Evolutionary conservation across 2,329 filamentous ascomycete species (phyloP).

Genomic region (Claviceps humidiphila): DNA sequence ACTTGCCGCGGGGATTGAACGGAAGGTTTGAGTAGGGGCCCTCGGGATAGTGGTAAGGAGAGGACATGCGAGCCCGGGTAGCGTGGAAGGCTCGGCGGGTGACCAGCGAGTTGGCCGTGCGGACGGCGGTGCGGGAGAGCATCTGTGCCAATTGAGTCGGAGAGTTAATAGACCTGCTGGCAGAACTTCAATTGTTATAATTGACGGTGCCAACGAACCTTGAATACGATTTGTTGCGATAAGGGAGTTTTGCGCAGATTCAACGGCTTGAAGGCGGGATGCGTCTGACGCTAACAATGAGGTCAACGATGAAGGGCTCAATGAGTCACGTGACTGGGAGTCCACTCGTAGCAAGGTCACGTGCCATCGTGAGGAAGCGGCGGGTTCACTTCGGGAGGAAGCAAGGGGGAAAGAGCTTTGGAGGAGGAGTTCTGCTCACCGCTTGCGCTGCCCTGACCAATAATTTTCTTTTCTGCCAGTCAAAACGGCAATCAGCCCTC

Average conservation of each 20-base stretch:
- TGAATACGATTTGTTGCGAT: slow-evolving; percentile 6
- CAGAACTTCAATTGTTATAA: background rate
- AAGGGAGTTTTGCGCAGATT: slow-evolving; percentile 14
- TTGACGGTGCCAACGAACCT: slow-evolving; percentile 8
- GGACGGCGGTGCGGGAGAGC: slow-evolving; percentile 59
- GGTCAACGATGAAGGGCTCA: slow-evolving; percentile 18
- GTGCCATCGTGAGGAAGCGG: too few species aligned
- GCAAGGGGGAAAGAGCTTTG: background rate
- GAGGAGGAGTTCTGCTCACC: slow-evolving; percentile 10
- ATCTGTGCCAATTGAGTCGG: slow-evolving; percentile 41
- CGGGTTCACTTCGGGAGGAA: background rate
- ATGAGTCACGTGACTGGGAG: slow-evolving; percentile 9
- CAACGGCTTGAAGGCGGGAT: slow-evolving; percentile 10
- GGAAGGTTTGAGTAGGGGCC: slow-evolving; percentile 89
- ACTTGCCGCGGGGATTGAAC: slow-evolving; percentile 88
- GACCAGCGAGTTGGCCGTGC: slow-evolving; percentile 54
- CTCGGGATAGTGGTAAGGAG: slow-evolving; percentile 97
- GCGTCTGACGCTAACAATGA: slow-evolving; percentile 17
- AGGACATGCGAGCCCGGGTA: slow-evolving; percentile 71
- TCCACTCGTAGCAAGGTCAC: background rate
- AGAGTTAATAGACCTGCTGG: slow-evolving; percentile 26
- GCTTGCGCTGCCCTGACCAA: slow-evolving; percentile 9
- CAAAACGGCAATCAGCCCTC: background rate
- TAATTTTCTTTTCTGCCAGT: slow-evolving; percentile 16
- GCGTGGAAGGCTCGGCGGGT: slow-evolving; percentile 90